These are phyloP conservation scores for Aphanomyces astaci DNA, from an alignment of 352 stramenopile species.

Conservation along the genomic window DNA sequence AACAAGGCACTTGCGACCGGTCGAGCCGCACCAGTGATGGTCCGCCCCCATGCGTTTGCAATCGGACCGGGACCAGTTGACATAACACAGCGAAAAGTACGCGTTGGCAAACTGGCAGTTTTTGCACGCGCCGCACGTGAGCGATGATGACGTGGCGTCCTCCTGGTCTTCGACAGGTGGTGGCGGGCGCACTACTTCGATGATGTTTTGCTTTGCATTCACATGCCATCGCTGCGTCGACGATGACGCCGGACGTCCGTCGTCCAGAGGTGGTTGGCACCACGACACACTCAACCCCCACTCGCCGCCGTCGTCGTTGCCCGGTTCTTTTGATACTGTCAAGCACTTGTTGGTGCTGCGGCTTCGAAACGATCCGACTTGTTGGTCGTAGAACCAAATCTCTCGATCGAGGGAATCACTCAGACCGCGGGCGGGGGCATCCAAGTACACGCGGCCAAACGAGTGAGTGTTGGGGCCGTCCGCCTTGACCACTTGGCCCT, in stretches of 20 bases:
- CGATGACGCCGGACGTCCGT: neutral
- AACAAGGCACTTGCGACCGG: neutral
- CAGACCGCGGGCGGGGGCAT: neutral
- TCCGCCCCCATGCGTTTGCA: neutral
- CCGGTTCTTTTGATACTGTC: neutral
- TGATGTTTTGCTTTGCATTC: neutral
- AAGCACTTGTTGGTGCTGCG: slow-evolving; percentile 19
- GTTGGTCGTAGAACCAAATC: slow-evolving; percentile 52
- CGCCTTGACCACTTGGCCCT: slow-evolving; percentile 32
- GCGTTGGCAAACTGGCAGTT: slow-evolving; percentile 3
- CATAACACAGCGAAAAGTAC: neutral
- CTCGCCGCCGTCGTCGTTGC: neutral
- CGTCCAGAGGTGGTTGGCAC: slow-evolving; percentile 27
- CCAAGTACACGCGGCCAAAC: slow-evolving; percentile 7
- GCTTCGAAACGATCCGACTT: slow-evolving; percentile 35
- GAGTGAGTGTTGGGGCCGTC: slow-evolving; percentile 25
- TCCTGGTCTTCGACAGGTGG: neutral
- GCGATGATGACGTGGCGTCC: neutral
- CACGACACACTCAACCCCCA: slow-evolving; percentile 43
- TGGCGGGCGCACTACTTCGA: neutral
- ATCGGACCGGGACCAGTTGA: neutral
- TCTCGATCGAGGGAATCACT: slow-evolving; percentile 51
- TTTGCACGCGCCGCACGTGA: neutral
- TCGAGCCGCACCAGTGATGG: slow-evolving; percentile 1
- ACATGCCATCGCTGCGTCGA: neutral